Percentiles rank a stretch among this genome's conserved stretches.
Evolutionary conservation across 208 protist genomes (phyloP).

Genomic region (Leishmania arabica): DNA sequence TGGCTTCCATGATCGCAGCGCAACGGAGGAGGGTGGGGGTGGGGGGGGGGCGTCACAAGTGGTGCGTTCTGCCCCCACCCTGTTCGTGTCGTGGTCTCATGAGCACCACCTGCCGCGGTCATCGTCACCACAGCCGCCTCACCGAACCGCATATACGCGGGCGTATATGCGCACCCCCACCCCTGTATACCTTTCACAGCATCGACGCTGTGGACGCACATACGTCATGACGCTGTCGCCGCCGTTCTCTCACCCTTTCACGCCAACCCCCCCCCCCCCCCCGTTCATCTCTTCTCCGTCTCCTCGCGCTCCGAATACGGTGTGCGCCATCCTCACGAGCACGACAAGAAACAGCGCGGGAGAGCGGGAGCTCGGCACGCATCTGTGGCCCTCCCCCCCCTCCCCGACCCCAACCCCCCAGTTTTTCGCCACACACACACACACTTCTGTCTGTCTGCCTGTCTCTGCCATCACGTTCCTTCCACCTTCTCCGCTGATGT

Average conservation of each 20-base stretch:
- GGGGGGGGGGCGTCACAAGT: not conserved
- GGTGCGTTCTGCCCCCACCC: not conserved
- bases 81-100: not conserved
- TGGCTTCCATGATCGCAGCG: not conserved
- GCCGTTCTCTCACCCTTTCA: not conserved
- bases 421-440: not conserved
- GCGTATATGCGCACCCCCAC: not conserved
- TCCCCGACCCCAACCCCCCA: not conserved
- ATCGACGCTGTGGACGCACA: not conserved
- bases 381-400: not conserved
- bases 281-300: not conserved
- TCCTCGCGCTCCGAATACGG: not conserved
- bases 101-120: not conserved
- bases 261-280: not conserved
- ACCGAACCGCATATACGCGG: not conserved
- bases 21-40: not conserved
- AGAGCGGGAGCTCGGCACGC: not conserved
- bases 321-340: not conserved
- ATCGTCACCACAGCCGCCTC: not conserved
- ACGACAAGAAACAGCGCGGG: not conserved
- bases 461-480: not conserved
- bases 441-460: not conserved
- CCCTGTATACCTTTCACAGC: not conserved
- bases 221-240: not conserved
- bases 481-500: not conserved